Evolutionary conservation across 1,284 basidiomycete species (phyloP), one percentile per base, ranked within the genome.

Genomic region (Rhodotorula sp.): DNA sequence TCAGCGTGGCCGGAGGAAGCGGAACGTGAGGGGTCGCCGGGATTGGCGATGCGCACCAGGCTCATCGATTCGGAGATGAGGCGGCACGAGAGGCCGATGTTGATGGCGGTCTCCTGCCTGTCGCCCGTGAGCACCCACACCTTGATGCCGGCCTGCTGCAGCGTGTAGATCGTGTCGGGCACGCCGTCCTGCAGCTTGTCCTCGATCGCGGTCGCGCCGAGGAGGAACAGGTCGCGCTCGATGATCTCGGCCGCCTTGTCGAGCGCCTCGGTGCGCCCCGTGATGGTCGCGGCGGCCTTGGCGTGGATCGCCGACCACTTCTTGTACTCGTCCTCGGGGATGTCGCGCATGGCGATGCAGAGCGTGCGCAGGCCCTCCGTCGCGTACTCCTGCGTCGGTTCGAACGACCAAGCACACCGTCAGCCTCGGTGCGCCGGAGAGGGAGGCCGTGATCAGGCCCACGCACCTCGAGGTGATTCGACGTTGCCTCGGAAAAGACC

Each of bases 41-140:
- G 13, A 57, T 19, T 17, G 23, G 23, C 8, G 41, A 41, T 55
- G 80, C 88, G 69, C 77, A 94, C 94, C 83, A 99, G 78, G 81
- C 97, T 98, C 97, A 99, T 99, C 21, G 92, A 94, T 83, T 99
- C 97, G 4, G 93, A 94, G 72, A 99, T 98, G 74, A 99, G 82
- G 72, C 93, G 88, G 84, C 96, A 99, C 3, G 93, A 95, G 86
- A 99, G 89, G 62, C 97, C 97, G 75, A 99, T 99, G 79, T 99
- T 99, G 84, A 99, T 98, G 19, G 97, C 97, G 3, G 97, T 99
- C 83, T 99, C 97, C 84, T 99, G 96, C 73, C 96, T 85, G 82
- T 99, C 97, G 3, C 97, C 97, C 1, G 97, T 99, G 61, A 99
- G 83, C 16, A 99, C 94, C 97, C 97, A 99, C 50, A 99, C 90